A percentile compares a stretch with the other conserved stretches of the same genome.
These are phyloP conservation scores for Coniochaeta hoffmannii DNA, from an alignment of 2,329 filamentous ascomycete species.

Conservation along the genomic window DNA sequence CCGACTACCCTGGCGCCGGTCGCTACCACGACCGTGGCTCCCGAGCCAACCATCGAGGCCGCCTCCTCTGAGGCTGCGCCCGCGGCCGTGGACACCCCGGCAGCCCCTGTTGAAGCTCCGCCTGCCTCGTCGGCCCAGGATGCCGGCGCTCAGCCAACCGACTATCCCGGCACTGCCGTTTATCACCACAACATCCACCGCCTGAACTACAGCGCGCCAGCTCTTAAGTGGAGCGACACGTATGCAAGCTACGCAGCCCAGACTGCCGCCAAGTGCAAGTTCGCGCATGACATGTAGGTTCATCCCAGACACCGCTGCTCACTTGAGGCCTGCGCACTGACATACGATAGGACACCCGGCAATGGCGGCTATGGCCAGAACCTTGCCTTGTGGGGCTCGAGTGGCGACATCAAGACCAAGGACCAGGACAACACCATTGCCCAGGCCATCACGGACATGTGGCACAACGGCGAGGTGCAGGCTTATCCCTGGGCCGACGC, in stretches of 20 bases:
- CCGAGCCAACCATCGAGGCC: not conserved
- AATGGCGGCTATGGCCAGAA: conserved; percentile 80
- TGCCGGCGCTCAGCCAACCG: conserved; percentile 13
- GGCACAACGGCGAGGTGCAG: conserved; percentile 77
- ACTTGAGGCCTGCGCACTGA: not conserved
- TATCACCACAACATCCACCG: conserved; percentile 84
- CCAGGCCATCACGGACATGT: conserved; percentile 67
- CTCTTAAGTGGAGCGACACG: conserved; percentile 56
- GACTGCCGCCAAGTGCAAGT: conserved; percentile 61
- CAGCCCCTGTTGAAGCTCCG: conserved; percentile 6
- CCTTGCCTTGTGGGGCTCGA: conserved; percentile 59
- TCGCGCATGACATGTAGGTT: conserved; percentile 69
- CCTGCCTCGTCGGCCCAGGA: conserved; percentile 3
- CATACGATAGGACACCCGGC: conserved; percentile 38
- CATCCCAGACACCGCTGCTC: conserved; percentile 4
- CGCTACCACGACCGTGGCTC: not conserved
- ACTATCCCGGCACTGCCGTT: conserved; percentile 35
- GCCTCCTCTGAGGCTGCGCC: not conserved
- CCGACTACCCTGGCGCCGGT: conserved; percentile 6
- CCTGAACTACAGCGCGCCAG: conserved; percentile 65
- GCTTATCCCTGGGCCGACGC: conserved; percentile 50
- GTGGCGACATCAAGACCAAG: conserved; percentile 26
- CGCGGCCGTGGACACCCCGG: not conserved
- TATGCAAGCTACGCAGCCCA: conserved; percentile 57
- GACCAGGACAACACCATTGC: conserved; percentile 50